Conservation (phyloP, 2,329 filamentous ascomycete genomes). For the Aspergillus intermedius region DNA sequence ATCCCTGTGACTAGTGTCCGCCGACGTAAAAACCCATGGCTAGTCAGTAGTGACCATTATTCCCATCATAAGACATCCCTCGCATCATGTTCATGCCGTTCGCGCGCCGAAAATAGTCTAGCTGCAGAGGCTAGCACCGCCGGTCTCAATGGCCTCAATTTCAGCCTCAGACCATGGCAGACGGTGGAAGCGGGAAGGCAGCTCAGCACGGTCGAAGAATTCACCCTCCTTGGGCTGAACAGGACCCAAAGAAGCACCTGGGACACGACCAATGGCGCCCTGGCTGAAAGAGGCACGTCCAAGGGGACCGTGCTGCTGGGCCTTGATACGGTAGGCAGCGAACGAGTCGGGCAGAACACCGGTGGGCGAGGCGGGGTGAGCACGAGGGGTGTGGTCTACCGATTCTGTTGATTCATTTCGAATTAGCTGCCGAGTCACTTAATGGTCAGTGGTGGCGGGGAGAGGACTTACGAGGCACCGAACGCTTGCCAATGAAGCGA, state of each 20-base stretch:
- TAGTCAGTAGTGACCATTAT: neutral
- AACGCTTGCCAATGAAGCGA: slow-evolving; percentile 45
- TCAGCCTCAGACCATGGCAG: slow-evolving; percentile 68
- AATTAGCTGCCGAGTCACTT: slow-evolving; percentile 12
- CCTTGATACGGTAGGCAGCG: slow-evolving; percentile 56
- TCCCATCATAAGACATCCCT: slow-evolving; percentile 1
- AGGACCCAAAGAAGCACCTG: slow-evolving; percentile 66
- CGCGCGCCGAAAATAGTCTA: slow-evolving; percentile 25
- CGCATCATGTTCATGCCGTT: slow-evolving; percentile 10
- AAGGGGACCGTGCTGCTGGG: slow-evolving; percentile 60
- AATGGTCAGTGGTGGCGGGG: neutral
- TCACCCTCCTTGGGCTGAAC: slow-evolving; percentile 65
- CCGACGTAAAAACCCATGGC: neutral
- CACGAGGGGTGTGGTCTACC: slow-evolving; percentile 50
- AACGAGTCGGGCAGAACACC: slow-evolving; percentile 55
- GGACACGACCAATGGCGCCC: slow-evolving; percentile 49
- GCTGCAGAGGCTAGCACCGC: slow-evolving; percentile 65
- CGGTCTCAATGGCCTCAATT: slow-evolving; percentile 94
- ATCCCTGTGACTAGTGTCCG: neutral
- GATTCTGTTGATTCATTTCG: slow-evolving; percentile 24
- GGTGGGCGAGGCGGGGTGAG: slow-evolving; percentile 53
- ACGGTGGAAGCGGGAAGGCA: slow-evolving; percentile 76
- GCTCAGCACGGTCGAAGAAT: slow-evolving; percentile 82
- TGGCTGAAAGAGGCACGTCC: slow-evolving; percentile 31
- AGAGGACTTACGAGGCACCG: slow-evolving; percentile 36